Conservation (phyloP, 1,284 basidiomycete species). For the Mycosarcoma maydis region DNA sequence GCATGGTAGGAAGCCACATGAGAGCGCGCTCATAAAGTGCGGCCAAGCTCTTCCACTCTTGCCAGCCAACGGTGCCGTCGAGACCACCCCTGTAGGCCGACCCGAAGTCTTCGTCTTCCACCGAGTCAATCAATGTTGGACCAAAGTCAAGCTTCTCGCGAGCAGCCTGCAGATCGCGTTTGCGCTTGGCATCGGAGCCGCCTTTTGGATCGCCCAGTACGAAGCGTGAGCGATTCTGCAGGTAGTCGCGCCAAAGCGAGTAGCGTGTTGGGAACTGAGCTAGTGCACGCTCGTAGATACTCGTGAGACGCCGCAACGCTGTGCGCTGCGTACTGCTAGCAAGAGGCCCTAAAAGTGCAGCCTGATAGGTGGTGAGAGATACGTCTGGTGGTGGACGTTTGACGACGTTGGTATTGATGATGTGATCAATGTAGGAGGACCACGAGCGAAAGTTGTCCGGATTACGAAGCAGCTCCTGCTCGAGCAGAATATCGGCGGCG, state of each 20-base stretch:
- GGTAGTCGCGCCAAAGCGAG: slow-evolving; percentile 94
- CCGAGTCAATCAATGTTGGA: slow-evolving; percentile 56
- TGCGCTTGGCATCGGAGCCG: slow-evolving; percentile 64
- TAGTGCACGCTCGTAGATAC: slow-evolving; percentile 91
- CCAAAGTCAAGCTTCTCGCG: slow-evolving; percentile 73
- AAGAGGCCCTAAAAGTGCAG: slow-evolving; percentile 71
- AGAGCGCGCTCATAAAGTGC: slow-evolving; percentile 90
- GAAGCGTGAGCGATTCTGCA: slow-evolving; percentile 82
- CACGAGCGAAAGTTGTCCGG: slow-evolving; percentile 89
- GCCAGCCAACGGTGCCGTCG: slow-evolving; percentile 87
- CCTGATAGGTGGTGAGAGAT: slow-evolving; percentile 68
- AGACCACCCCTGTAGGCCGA: slow-evolving; percentile 80
- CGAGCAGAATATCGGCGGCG: slow-evolving; percentile 81
- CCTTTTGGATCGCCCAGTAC: slow-evolving; percentile 78
- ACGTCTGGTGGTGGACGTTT: slow-evolving; percentile 68
- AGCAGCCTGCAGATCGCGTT: slow-evolving; percentile 68
- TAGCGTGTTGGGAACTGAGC: slow-evolving; percentile 87
- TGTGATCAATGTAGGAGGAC: slow-evolving; percentile 84
- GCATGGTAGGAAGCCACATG: slow-evolving; percentile 93
- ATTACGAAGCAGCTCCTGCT: slow-evolving; percentile 95
- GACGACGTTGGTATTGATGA: slow-evolving; percentile 74
- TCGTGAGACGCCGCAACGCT: slow-evolving; percentile 82
- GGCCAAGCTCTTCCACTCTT: slow-evolving; percentile 90
- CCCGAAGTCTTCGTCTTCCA: slow-evolving; percentile 75
- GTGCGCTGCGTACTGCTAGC: slow-evolving; percentile 77